phyloP scores from a whole-genome alignment of 1,284 basidiomycete species.

The Paramarasmius palmivorus region DNA sequence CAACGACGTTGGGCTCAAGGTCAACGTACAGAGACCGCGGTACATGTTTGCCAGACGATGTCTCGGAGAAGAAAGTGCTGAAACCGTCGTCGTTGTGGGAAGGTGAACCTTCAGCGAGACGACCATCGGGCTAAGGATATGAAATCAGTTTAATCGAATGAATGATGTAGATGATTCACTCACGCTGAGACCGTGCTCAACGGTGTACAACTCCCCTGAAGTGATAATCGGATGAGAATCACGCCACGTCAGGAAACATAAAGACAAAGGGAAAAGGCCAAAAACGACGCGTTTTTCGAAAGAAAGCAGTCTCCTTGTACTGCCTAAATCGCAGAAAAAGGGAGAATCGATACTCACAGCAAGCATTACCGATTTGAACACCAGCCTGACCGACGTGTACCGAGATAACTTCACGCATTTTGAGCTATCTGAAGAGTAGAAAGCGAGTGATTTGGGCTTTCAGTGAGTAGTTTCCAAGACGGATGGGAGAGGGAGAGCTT shows the following conservation, averaged over 20 bases:
- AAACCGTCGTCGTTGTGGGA: slow-evolving; percentile 87
- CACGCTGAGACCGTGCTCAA: slow-evolving; percentile 96
- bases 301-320: not conserved
- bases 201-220: slow-evolving; percentile 80
- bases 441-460: not conserved
- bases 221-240: slow-evolving; percentile 24
- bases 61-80: slow-evolving; percentile 95
- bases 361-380: slow-evolving; percentile 96
- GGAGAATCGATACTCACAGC: slow-evolving; percentile 62
- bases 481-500: not conserved
- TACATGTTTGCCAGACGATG: slow-evolving; percentile 95
- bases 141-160: slow-evolving; percentile 8
- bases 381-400: slow-evolving; percentile 94
- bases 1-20: slow-evolving; percentile 96
- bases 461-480: not conserved
- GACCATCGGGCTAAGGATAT: slow-evolving; percentile 80
- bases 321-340: slow-evolving; percentile 18
- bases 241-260: slow-evolving; percentile 11
- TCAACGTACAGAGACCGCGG: slow-evolving; percentile 98
- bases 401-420: slow-evolving; percentile 92
- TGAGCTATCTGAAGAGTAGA: slow-evolving; percentile 2
- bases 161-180: slow-evolving; percentile 32
- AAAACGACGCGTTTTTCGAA: slow-evolving; percentile 27
- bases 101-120: slow-evolving; percentile 73
- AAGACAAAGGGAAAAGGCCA: not conserved